phyloP scores from a whole-genome alignment of 2,329 filamentous ascomycete genomes.

The Arthrobotrys pseudoclavata region DNA sequence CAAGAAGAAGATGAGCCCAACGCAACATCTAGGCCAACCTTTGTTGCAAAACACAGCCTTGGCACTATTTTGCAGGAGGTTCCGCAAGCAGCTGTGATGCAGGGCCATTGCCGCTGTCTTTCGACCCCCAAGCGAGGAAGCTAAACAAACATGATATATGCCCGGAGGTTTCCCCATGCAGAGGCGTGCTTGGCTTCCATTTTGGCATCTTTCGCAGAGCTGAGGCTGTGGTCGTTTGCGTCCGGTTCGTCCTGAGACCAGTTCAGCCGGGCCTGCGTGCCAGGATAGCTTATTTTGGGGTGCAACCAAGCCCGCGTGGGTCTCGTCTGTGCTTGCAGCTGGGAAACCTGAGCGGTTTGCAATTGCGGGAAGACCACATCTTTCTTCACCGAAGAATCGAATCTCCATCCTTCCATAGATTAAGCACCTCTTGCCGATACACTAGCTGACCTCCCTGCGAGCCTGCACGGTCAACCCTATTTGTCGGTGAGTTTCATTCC shows the following conservation, averaged over 20 bases:
- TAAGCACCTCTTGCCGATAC: neutral
- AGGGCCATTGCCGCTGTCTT: slow-evolving; percentile 8
- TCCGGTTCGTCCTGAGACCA: slow-evolving; percentile 3
- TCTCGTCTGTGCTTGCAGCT: neutral
- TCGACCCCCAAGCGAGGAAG: slow-evolving; percentile 30
- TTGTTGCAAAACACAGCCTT: slow-evolving; percentile 29
- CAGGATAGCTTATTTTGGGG: slow-evolving; percentile 39
- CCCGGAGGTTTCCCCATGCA: slow-evolving; percentile 11
- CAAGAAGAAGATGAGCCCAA: slow-evolving; percentile 1
- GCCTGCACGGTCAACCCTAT: neutral
- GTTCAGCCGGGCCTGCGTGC: slow-evolving; percentile 26
- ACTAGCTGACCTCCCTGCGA: slow-evolving; percentile 9
- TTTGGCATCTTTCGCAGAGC: slow-evolving; percentile 23
- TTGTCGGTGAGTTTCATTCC: slow-evolving; percentile 12
- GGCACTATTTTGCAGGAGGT: slow-evolving; percentile 24
- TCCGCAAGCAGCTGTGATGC: neutral
- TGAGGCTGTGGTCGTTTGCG: slow-evolving; percentile 35
- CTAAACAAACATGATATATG: slow-evolving; percentile 20
- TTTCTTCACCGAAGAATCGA: slow-evolving; percentile 23
- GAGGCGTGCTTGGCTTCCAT: slow-evolving; percentile 49
- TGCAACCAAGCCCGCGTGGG: slow-evolving; percentile 19
- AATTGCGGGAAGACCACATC: slow-evolving; percentile 24
- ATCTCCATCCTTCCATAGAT: slow-evolving; percentile 1
- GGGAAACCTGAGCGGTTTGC: slow-evolving; percentile 42
- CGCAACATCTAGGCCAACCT: slow-evolving; percentile 7